phyloP scores from a whole-genome alignment of 768 basidiomycete species.

The Mycena leptocephala region DNA sequence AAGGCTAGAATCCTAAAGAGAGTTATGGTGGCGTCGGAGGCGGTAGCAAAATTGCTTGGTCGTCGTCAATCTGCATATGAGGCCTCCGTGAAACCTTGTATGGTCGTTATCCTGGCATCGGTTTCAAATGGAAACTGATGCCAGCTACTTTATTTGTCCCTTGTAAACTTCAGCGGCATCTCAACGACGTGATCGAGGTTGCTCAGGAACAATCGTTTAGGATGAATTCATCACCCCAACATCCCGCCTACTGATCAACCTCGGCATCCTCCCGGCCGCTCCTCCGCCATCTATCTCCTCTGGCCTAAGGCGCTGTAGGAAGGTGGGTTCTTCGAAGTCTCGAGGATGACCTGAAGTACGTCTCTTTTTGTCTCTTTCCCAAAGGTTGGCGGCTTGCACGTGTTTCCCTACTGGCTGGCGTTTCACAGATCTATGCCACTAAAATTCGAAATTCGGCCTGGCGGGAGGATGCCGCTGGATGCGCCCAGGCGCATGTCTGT shows the following conservation, averaged over 20 bases:
- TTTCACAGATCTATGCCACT: background rate
- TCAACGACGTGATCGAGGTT: background rate
- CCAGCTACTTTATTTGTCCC: background rate
- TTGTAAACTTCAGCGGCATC: no score
- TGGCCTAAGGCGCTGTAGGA: background rate
- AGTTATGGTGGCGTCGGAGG: background rate
- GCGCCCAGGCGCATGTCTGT: background rate
- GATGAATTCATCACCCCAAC: background rate
- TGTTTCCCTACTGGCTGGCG: no score
- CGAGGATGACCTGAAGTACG: no score
- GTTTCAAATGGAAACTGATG: background rate
- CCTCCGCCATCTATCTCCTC: background rate
- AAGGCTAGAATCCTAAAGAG: background rate
- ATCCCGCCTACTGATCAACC: background rate
- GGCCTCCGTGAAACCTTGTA: background rate
- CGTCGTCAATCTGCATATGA: no score
- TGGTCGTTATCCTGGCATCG: background rate
- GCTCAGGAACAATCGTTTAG: slow-evolving; percentile 4
- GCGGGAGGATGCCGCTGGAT: background rate
- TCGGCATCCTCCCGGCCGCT: no score
- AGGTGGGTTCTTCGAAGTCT: background rate
- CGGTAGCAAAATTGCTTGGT: background rate
- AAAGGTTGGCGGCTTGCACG: background rate
- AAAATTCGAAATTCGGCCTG: background rate
- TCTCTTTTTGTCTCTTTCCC: no score